A percentile compares a stretch with the other conserved stretches of the same genome.
Conservation (phyloP, 2,329 filamentous ascomycete genomes). For the Capronia coronata region DNA sequence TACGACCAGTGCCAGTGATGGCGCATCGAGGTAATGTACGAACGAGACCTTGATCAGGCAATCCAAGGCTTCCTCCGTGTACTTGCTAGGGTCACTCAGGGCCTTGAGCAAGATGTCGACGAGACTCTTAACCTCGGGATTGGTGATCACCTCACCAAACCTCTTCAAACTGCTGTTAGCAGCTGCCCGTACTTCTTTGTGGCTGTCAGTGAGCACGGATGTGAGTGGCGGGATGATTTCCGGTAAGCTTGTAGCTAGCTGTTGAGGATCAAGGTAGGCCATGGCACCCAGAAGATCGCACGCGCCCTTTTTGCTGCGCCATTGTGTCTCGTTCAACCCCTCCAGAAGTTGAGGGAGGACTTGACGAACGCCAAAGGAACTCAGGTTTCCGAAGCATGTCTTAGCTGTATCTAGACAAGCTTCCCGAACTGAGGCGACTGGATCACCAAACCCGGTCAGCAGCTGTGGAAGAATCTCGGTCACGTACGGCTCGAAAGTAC, state of each 20-base stretch:
- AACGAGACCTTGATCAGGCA: constrained; percentile 97
- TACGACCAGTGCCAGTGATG: constrained; percentile 87
- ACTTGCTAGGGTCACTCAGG: constrained; percentile 92
- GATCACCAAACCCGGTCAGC: constrained; percentile 80
- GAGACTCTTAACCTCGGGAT: constrained; percentile 90
- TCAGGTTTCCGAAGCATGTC: constrained; percentile 85
- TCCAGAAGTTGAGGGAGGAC: constrained; percentile 86
- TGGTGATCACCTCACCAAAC: constrained; percentile 96
- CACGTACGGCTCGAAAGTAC: constrained; percentile 90
- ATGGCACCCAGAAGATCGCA: constrained; percentile 95
- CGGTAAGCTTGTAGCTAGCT: constrained; percentile 83
- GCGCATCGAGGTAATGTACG: constrained; percentile 95
- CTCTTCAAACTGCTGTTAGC: constrained; percentile 95
- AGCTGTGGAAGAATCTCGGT: constrained; percentile 92
- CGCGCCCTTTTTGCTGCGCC: constrained; percentile 97
- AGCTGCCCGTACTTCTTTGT: constrained; percentile 88
- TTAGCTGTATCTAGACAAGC: constrained; percentile 90
- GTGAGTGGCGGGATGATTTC: constrained; percentile 96
- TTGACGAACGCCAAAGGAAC: constrained; percentile 91
- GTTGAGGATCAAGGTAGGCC: constrained; percentile 95
- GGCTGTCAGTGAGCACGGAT: constrained; percentile 88
- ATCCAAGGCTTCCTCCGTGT: constrained; percentile 91
- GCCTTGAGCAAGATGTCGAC: constrained; percentile 91
- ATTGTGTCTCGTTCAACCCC: constrained; percentile 89
- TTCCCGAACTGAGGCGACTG: constrained; percentile 81